Percentiles rank a stretch among this genome's conserved stretches.
Evolutionary conservation across 148 eudicot species (phyloP).

Genomic region (Persicaria maculosa): DNA sequence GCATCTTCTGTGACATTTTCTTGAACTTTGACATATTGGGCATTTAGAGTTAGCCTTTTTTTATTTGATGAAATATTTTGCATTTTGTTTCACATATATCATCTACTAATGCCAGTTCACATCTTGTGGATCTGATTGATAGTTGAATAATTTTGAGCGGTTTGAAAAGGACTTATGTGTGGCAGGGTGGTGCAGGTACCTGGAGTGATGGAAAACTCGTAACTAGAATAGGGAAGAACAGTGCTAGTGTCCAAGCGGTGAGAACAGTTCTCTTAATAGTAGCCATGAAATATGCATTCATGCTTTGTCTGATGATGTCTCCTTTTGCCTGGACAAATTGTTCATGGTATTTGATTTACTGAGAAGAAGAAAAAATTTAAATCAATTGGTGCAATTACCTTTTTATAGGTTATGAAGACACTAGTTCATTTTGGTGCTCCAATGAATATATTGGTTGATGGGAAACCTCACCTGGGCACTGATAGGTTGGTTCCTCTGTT

Average conservation of each 20-base stretch:
- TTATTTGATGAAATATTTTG: not conserved
- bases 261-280: slow-evolving; percentile 25
- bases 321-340: not conserved
- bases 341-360: not conserved
- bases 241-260: slow-evolving; percentile 76
- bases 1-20: too few relatives aligned
- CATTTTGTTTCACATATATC: not conserved
- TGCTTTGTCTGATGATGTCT: not conserved
- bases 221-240: slow-evolving; percentile 94
- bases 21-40: too few relatives aligned
- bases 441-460: slow-evolving; percentile 70
- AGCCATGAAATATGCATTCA: not conserved
- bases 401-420: slow-evolving; percentile 74
- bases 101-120: not conserved
- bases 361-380: not conserved
- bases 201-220: slow-evolving; percentile 99
- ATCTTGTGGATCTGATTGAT: not conserved
- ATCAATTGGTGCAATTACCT: not conserved
- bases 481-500: slow-evolving; percentile 90
- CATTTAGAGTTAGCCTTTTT: not conserved
- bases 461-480: slow-evolving; percentile 98
- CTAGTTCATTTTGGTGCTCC: slow-evolving; percentile 97
- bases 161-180: slow-evolving; percentile 78
- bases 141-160: slow-evolving; percentile 14
- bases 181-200: slow-evolving; percentile 99